Evolutionary conservation across 805 yeast genomes (phyloP), one percentile per base, ranked within the genome.

Genomic region (Candida ascalaphidarum): DNA sequence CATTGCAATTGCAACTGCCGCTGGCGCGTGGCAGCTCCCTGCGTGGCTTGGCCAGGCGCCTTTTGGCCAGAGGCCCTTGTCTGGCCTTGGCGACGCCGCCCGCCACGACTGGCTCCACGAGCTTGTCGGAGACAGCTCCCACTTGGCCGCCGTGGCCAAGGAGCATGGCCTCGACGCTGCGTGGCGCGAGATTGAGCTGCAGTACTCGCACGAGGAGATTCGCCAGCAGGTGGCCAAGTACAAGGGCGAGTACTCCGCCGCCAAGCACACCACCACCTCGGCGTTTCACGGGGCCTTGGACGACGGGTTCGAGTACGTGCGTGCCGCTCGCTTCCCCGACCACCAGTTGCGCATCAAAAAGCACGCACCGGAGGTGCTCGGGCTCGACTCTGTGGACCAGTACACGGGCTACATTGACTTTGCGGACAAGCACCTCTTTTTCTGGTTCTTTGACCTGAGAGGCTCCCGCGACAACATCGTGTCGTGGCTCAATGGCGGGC

Each of bases 231-330:
- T n/a, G n/a, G n/a, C n/a, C n/a, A n/a, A n/a, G n/a, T n/a, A n/a
- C n/a, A n/a, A n/a, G n/a, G n/a, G n/a, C n/a, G n/a, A n/a, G n/a
- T n/a, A n/a, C n/a, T n/a, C n/a, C n/a, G n/a, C n/a, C n/a, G n/a
- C n/a, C n/a, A n/a, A n/a, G n/a, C n/a, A n/a, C n/a, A n/a, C n/a
- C n/a, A n/a, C n/a, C n/a, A n/a, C n/a, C n/a, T n/a, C n/a, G n/a
- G n/a, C n/a, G n/a, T n/a, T n/a, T n/a, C n/a, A n/a, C n/a, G n/a
- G n/a, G n/a, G n/a, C n/a, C n/a, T n/a, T n/a, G n/a, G n/a, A n/a
- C n/a, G n/a, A n/a, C n/a, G n/a, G n/a, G n/a, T 42, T 36, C 19
- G 42, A 43, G 21, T 27, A 26, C 11, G 29, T 41, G 14, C 23
- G 29, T 11, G 19, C 20, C 12, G 4, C 19, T 4, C n/a, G 18